These are phyloP conservation scores for Rhizophagus prolifer DNA, from an alignment of 192 early-diverging fungal species.

Conservation along the genomic window DNA sequence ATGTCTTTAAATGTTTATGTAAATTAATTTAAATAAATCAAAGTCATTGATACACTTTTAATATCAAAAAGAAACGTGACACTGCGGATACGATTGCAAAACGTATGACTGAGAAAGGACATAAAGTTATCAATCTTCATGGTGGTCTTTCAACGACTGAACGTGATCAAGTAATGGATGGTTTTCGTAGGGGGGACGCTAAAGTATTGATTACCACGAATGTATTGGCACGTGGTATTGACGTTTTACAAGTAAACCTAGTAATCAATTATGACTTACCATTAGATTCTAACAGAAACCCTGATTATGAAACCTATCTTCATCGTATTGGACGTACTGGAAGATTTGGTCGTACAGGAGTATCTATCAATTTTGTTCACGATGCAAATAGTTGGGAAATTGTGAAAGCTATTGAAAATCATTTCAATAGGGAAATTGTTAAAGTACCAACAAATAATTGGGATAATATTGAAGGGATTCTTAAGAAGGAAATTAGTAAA, in stretches of 20 bases:
- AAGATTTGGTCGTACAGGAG: conserved; percentile 92
- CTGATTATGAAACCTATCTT: conserved; percentile 93
- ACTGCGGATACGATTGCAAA: conserved; percentile 79
- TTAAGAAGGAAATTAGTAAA: conserved; percentile 72
- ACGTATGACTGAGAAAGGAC: conserved; percentile 78
- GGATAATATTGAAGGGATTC: conserved; percentile 79
- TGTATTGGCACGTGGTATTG: conserved; percentile 96
- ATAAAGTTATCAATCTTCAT: conserved; percentile 80
- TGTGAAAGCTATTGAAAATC: conserved; percentile 80
- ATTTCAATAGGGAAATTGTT: conserved; percentile 79
- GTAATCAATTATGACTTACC: conserved; percentile 98
- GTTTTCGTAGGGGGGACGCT: conserved; percentile 83
- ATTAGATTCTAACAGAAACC: conserved; percentile 55
- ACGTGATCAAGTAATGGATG: conserved; percentile 91
- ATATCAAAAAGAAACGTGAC: conserved; percentile 57
- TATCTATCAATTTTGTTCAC: conserved; percentile 94
- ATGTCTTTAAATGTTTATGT: conserved; percentile 27
- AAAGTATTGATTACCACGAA: conserved; percentile 98
- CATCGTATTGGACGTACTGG: conserved; percentile 98
- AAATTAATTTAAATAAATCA: not conserved
- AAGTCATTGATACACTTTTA: not conserved
- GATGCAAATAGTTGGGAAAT: conserved; percentile 68
- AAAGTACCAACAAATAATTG: conserved; percentile 80
- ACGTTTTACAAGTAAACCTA: conserved; percentile 91
- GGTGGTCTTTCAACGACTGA: conserved; percentile 73